A percentile compares a stretch with the other conserved stretches of the same genome.
These are phyloP conservation scores for Thyridium curvatum DNA, from an alignment of 2,329 filamentous ascomycete species.

Conservation along the genomic window DNA sequence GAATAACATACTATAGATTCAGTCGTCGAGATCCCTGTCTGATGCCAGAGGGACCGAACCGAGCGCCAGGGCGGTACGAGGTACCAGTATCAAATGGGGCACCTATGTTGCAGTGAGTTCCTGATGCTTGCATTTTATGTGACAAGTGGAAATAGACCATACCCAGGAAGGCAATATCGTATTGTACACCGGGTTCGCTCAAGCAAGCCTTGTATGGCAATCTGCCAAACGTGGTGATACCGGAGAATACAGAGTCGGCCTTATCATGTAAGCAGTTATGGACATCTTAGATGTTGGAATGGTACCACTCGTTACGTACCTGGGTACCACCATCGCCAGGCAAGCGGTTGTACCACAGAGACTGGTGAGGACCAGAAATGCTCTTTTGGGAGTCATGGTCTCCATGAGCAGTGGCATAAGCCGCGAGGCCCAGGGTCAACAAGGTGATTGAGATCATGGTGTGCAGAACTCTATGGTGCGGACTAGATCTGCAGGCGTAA, in stretches of 20 bases:
- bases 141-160: conserved; percentile 12
- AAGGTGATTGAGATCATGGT: conserved; percentile 1
- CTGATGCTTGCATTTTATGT: background rate
- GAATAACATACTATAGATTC: conserved; percentile 72
- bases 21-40: conserved; percentile 79
- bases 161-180: conserved; percentile 84
- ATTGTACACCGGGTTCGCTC: conserved; percentile 61
- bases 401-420: conserved; percentile 52
- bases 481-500: too few relatives aligned
- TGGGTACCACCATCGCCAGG: conserved; percentile 82
- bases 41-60: conserved; percentile 80
- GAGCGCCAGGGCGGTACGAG: conserved; percentile 75
- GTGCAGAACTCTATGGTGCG: too few relatives aligned
- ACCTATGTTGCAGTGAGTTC: conserved; percentile 34
- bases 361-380: conserved; percentile 63
- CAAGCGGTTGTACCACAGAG: conserved; percentile 81
- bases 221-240: conserved; percentile 79
- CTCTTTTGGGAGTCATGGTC: conserved; percentile 49
- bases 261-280: conserved; percentile 25
- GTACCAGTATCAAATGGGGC: conserved; percentile 84
- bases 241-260: conserved; percentile 85
- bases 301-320: conserved; percentile 33
- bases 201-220: conserved; percentile 74
- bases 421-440: conserved; percentile 34
- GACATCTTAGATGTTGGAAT: background rate